Conservation (phyloP, 2,329 filamentous ascomycete genomes). For the Plectosphaerella plurivora region DNA sequence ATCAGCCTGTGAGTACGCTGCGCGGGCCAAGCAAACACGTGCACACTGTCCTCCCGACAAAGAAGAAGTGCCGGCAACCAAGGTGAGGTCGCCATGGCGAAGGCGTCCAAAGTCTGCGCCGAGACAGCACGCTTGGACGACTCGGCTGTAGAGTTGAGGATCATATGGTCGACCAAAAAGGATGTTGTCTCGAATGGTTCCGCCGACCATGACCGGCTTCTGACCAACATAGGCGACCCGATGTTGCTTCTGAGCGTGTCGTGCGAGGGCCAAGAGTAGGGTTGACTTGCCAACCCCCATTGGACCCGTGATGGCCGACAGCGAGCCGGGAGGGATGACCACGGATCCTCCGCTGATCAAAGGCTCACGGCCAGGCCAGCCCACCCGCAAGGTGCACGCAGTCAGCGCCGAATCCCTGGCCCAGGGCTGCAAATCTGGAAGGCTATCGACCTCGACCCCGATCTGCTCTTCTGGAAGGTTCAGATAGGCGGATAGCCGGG, state of each 20-base stretch:
- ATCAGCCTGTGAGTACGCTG: slow-evolving; percentile 63
- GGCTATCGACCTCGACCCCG: not conserved
- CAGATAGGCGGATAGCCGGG: not conserved
- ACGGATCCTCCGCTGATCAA: not conserved
- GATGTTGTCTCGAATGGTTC: slow-evolving; percentile 63
- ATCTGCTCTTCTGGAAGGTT: not conserved
- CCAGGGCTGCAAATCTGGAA: not conserved
- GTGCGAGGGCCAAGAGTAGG: not conserved
- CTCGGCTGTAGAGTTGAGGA: slow-evolving; percentile 50
- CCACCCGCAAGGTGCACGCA: not conserved
- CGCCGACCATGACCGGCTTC: slow-evolving; percentile 65
- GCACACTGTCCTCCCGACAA: slow-evolving; percentile 65
- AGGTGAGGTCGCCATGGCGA: slow-evolving; percentile 63
- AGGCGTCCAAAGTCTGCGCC: slow-evolving; percentile 59
- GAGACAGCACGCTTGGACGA: slow-evolving; percentile 61
- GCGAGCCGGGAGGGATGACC: not conserved
- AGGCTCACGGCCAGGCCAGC: not conserved
- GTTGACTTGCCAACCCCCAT: not conserved
- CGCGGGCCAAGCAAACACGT: slow-evolving; percentile 58
- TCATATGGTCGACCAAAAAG: slow-evolving; percentile 51
- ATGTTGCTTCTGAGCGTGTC: not conserved
- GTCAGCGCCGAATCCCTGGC: not conserved
- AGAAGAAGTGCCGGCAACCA: slow-evolving; percentile 59
- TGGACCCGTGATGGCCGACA: not conserved
- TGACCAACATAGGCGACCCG: slow-evolving; percentile 61